These are phyloP conservation scores for Colletotrichum horii DNA, from an alignment of 2,329 filamentous ascomycete species.

Conservation along the genomic window DNA sequence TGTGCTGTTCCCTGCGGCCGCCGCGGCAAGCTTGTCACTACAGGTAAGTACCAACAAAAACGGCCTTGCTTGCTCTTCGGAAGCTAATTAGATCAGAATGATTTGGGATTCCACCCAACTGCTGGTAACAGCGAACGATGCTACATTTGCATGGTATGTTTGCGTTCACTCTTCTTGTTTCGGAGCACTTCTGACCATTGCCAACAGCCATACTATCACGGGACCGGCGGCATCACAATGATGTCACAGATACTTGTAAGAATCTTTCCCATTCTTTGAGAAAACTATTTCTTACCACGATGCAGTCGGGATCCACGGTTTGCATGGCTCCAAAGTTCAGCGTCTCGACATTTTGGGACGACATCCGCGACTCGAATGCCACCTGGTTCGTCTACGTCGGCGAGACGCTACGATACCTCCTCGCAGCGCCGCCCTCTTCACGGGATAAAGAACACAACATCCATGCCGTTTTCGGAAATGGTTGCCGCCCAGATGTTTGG, in stretches of 20 bases:
- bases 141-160: slow-evolving; percentile 10
- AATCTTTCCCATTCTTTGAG: slow-evolving; percentile 32
- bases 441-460: slow-evolving; percentile 65
- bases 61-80: neutral
- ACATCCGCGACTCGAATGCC: slow-evolving; percentile 69
- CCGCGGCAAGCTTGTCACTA: slow-evolving; percentile 30
- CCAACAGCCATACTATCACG: slow-evolving; percentile 65
- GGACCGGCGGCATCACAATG: slow-evolving; percentile 69
- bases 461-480: slow-evolving; percentile 68
- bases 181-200: neutral
- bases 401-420: slow-evolving; percentile 76
- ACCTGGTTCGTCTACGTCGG: slow-evolving; percentile 81
- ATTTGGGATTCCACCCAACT: neutral
- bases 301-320: slow-evolving; percentile 50
- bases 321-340: slow-evolving; percentile 73
- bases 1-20: slow-evolving; percentile 61
- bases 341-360: slow-evolving; percentile 72
- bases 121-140: neutral
- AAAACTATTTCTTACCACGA: slow-evolving; percentile 7
- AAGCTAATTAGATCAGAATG: neutral
- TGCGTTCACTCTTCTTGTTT: fast-evolving
- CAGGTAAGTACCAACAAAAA: neutral
- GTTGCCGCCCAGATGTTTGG: slow-evolving; percentile 74
- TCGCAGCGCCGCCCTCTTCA: slow-evolving; percentile 69
- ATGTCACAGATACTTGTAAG: slow-evolving; percentile 61